Evolutionary conservation across 352 stramenopile genomes (phyloP), one percentile per base, ranked within the genome.

Genomic region (Globisporangium radiosum): DNA sequence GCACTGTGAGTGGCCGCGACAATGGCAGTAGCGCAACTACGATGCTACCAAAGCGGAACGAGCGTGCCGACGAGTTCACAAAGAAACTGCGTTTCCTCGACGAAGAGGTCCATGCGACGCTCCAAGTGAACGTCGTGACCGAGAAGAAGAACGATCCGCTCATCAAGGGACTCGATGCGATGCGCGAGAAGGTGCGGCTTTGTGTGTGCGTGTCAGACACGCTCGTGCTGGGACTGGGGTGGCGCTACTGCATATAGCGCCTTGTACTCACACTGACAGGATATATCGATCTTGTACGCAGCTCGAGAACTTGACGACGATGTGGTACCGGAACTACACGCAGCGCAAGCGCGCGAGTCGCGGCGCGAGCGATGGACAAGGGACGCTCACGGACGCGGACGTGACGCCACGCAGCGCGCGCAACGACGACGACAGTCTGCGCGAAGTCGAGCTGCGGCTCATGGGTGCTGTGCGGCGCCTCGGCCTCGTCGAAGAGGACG

Each of bases 131-230:
- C 42, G 68, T 78, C 36, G 71, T 70, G 25, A 91, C 81, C 0
- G 78, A 88, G 60, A 87, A 88, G 68, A 85, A 86, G 62, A 88
- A 88, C 57, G 78, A 90, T n/a, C 76, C 78, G 33, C 56, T 90
- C 33, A 75, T 88, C 68, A 91, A 89, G 63, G 66, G 66, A 37
- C 58, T 91, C 9, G 76, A 91, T 44, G 51, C 54, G 0, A 87
- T 88, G 73, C 73, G 73, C 15, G 76, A 90, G 59, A 90, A 90
- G 71, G 72, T 80, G 65, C n/a, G 44, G 0, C 19, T 33, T 8
- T 52, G 44, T 45, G 25, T 49, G 57, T 60, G 15, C 37, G 48
- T 56, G 39, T 59, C 25, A 33, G 25, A 33, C 25, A 33, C 25
- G 25, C 25, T 33, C 25, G 25, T 3, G 25, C 25, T 33, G 25